A percentile compares a stretch with the other conserved stretches of the same genome.
Evolutionary conservation across 2,329 filamentous ascomycete species (phyloP).

Genomic region (Pyrenophora graminea): DNA sequence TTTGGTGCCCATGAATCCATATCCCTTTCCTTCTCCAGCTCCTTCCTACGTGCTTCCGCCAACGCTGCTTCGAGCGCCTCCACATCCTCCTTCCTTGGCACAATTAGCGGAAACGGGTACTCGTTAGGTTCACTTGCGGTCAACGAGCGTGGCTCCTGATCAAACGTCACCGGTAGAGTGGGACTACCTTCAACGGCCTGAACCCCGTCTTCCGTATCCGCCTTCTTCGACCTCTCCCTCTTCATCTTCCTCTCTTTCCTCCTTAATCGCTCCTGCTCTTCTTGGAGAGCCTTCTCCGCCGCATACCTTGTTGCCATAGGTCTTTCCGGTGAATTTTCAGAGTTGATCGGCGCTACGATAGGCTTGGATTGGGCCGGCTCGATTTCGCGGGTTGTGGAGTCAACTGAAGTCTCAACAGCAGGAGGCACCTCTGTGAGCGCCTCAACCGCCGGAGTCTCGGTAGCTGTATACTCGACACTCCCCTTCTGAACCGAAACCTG

Average conservation of each 20-base stretch:
- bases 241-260: constrained; percentile 48
- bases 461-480: constrained; percentile 33
- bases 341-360: constrained; percentile 1
- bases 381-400: constrained; percentile 25
- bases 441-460: constrained; percentile 41
- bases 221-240: constrained; percentile 23
- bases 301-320: not conserved
- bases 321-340: not conserved
- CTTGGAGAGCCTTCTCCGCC: constrained; percentile 9
- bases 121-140: constrained; percentile 21
- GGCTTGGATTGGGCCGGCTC: constrained; percentile 17
- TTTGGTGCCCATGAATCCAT: constrained; percentile 40
- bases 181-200: constrained; percentile 3
- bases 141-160: constrained; percentile 19
- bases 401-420: constrained; percentile 38
- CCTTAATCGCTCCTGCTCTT: constrained; percentile 21
- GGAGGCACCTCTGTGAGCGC: constrained; percentile 36
- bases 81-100: constrained; percentile 9
- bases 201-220: constrained; percentile 7
- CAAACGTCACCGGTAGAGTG: constrained; percentile 21
- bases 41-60: constrained; percentile 8
- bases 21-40: constrained; percentile 28
- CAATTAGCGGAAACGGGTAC: constrained; percentile 36
- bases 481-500: constrained; percentile 31
- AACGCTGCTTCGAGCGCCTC: not conserved